A percentile compares a stretch with the other conserved stretches of the same genome.
phyloP scores from a whole-genome alignment of 352 stramenopile species.

The Peronospora destructor region DNA sequence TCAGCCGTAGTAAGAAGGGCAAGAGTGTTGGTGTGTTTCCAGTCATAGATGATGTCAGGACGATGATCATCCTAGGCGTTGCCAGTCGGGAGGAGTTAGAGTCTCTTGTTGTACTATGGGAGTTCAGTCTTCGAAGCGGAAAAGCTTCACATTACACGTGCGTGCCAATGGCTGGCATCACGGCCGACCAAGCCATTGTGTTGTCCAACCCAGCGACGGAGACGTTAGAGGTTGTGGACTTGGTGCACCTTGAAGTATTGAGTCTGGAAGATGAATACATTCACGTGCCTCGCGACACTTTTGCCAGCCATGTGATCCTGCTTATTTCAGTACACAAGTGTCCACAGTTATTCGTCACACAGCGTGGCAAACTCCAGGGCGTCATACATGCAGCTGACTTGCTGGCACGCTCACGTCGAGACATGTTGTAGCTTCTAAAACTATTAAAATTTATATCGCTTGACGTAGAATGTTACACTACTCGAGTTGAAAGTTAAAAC shows the following conservation, averaged over 20 bases:
- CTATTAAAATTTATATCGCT: too few relatives aligned
- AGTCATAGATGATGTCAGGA: conserved; percentile 55
- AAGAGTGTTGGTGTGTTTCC: conserved; percentile 50
- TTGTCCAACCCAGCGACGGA: conserved; percentile 35
- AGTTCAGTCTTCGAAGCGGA: conserved; percentile 31
- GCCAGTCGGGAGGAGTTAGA: conserved; percentile 57
- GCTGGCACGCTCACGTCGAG: conserved; percentile 50
- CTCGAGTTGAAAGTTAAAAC: too few relatives aligned
- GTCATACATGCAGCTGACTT: conserved; percentile 66
- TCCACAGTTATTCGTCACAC: conserved; percentile 64
- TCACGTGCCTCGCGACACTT: conserved; percentile 61
- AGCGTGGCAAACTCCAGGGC: conserved; percentile 60
- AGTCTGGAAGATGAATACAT: conserved; percentile 60
- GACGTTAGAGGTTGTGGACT: conserved; percentile 32
- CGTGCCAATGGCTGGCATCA: conserved; percentile 25
- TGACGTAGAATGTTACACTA: too few relatives aligned
- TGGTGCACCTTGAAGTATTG: conserved; percentile 53
- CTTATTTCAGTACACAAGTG: conserved; percentile 76
- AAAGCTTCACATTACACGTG: conserved; percentile 6
- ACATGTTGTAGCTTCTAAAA: conserved; percentile 33
- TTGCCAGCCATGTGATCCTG: conserved; percentile 65
- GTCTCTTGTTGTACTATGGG: conserved; percentile 50
- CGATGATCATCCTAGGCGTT: conserved; percentile 60
- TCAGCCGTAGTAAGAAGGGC: conserved; percentile 19
- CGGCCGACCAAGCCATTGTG: conserved; percentile 20